Evolutionary conservation across 495 filamentous ascomycete genomes (phyloP), one percentile per base, ranked within the genome.

Genomic region (Pyronema omphalodes): DNA sequence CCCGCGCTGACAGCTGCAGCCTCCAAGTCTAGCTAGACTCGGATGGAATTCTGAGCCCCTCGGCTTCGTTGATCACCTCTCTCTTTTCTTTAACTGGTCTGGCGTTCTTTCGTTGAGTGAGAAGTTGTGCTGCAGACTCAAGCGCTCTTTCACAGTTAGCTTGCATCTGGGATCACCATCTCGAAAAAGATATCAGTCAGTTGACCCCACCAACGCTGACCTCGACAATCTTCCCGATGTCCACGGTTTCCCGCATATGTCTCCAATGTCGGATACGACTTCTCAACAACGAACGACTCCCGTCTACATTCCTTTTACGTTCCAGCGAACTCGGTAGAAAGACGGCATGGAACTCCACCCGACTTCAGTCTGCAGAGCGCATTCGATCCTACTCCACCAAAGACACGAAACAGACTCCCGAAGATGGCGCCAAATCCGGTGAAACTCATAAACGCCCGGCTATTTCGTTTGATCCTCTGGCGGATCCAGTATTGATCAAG

Each of bases 161-260:
- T 29, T 29, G 23, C 23, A 29, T 29, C 23, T n/a, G n/a, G n/a
- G n/a, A n/a, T n/a, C n/a, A n/a, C n/a, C 23, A 29, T 29, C 23
- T 29, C 5, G 23, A 29, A 29, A 29, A 29, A 29, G 23, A 29
- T 5, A 29, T 29, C 23, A 29, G 23, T 29, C 23, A 5, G 23
- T 29, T 29, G 23, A 29, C 23, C 23, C 1, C 23, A 29, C 23
- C 23, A 29, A 29, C 23, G 23, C 23, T 5, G 2, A 29, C 2
- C 23, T 29, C 23, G 23, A 14, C 59, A 61, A 48, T 37, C 35
- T 37, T 51, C 51, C 11, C 9, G 12, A 51, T 37, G 23, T 34
- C 48, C 11, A 51, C 34, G 23, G 34, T 62, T 11, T 56, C 56
- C 23, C 59, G 60, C 9, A 56, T 63, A 44, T 63, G 40, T 56